These are phyloP conservation scores for Tulasnella sp. DNA, from an alignment of 768 basidiomycete genomes.

Conservation along the genomic window DNA sequence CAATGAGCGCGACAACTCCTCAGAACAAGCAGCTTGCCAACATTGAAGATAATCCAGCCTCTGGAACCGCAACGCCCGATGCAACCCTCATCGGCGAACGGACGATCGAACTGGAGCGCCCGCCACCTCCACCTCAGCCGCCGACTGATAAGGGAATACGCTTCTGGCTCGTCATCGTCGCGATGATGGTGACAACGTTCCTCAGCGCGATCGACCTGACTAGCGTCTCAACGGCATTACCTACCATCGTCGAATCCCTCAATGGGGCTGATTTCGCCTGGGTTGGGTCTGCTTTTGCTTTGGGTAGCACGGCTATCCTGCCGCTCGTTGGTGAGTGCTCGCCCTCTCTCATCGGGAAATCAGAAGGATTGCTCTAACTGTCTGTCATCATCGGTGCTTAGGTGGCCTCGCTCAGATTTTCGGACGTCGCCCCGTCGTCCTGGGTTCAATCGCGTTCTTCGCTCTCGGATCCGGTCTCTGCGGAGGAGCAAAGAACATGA, in stretches of 20 bases:
- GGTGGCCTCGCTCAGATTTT: constrained; percentile 39
- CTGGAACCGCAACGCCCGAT: background rate
- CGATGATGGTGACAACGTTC: constrained; percentile 17
- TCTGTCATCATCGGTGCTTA: background rate
- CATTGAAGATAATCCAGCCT: background rate
- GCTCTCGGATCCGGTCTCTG: constrained; percentile 43
- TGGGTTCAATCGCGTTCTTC: constrained; percentile 38
- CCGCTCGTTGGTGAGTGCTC: constrained; percentile 41
- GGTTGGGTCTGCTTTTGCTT: constrained; percentile 47
- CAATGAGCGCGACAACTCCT: background rate
- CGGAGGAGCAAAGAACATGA: constrained; percentile 44
- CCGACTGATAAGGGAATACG: background rate
- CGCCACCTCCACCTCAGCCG: background rate
- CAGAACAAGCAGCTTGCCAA: background rate
- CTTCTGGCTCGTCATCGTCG: constrained; percentile 18
- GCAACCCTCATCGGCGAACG: background rate
- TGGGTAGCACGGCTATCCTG: constrained; percentile 45
- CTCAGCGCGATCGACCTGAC: constrained; percentile 33
- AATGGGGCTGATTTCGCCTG: constrained; percentile 45
- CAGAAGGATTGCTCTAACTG: background rate
- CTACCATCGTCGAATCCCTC: constrained; percentile 44
- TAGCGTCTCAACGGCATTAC: constrained; percentile 45
- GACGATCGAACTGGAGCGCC: background rate
- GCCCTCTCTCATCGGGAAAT: background rate
- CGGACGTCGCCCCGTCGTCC: constrained; percentile 40